Conservation (phyloP, 805 yeast species). For the Wickerhamiella dianesei region DNA sequence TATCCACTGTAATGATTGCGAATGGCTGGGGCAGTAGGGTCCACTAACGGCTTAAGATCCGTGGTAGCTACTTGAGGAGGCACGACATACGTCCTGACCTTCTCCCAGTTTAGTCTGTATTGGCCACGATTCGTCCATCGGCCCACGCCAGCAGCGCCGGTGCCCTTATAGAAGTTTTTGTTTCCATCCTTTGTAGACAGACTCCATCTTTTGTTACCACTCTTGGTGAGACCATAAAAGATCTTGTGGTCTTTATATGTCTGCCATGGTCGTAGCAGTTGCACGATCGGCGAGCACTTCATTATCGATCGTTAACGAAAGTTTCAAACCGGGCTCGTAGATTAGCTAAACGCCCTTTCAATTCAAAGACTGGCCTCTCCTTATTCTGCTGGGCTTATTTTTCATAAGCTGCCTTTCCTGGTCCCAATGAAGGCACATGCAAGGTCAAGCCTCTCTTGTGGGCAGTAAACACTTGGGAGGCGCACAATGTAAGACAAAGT, state of each 20-base stretch:
- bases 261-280: constrained; percentile 79
- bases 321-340: not conserved
- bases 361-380: too few species aligned
- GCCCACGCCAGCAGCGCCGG: constrained; percentile 90
- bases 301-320: constrained; percentile 11
- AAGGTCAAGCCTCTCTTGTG: not conserved
- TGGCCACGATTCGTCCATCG: constrained; percentile 57
- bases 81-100: constrained; percentile 80
- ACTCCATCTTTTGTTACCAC: constrained; percentile 69
- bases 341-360: not conserved
- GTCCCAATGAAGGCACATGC: too few species aligned
- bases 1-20: constrained; percentile 59
- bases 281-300: constrained; percentile 27
- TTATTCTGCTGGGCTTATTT: too few species aligned
- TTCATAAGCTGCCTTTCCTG: too few species aligned
- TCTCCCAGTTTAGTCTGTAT: constrained; percentile 66
- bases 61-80: constrained; percentile 36
- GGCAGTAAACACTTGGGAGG: not conserved
- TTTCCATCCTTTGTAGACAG: constrained; percentile 89
- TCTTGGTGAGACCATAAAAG: constrained; percentile 64
- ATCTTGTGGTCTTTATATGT: constrained; percentile 68
- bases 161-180: constrained; percentile 89
- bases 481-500: not conserved
- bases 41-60: constrained; percentile 59
- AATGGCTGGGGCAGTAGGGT: constrained; percentile 57